These are phyloP conservation scores for Sonneratia alba DNA, from an alignment of 345 rosid species.

Conservation along the genomic window DNA sequence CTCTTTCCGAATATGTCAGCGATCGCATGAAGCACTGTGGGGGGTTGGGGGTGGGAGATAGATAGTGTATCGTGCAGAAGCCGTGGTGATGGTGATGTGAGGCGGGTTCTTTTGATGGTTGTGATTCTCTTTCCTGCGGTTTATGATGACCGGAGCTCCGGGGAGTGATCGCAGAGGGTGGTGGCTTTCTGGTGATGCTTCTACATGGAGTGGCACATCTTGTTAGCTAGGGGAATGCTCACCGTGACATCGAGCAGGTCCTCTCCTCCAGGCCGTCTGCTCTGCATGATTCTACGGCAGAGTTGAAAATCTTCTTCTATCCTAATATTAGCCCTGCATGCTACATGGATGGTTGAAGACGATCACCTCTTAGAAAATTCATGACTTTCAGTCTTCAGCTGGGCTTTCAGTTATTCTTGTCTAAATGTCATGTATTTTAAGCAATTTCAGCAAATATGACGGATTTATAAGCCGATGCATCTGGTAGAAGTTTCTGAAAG, in stretches of 20 bases:
- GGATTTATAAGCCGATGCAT: not conserved
- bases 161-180: conserved; percentile 73
- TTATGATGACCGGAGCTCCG: conserved; percentile 82
- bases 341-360: not conserved
- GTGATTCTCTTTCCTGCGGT: conserved; percentile 26
- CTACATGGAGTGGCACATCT: conserved; percentile 99
- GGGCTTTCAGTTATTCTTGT: not conserved
- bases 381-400: not conserved
- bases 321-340: not conserved
- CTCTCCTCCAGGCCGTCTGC: conserved; percentile 3
- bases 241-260: conserved; percentile 81
- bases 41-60: not conserved
- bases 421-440: not conserved
- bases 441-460: not conserved
- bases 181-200: conserved; percentile 44
- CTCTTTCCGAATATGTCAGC: not conserved
- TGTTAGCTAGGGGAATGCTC: conserved; percentile 79
- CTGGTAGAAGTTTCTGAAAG: not conserved
- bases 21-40: not conserved
- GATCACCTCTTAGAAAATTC: not conserved
- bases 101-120: conserved; percentile 17
- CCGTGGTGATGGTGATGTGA: conserved; percentile 8
- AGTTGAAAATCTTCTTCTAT: not conserved
- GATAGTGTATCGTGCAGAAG: not conserved
- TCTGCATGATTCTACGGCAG: not conserved